Percentiles rank a stretch among this genome's conserved stretches.
Evolutionary conservation across 2,329 filamentous ascomycete genomes (phyloP).

Genomic region (Ophiostoma himal-ulmi): DNA sequence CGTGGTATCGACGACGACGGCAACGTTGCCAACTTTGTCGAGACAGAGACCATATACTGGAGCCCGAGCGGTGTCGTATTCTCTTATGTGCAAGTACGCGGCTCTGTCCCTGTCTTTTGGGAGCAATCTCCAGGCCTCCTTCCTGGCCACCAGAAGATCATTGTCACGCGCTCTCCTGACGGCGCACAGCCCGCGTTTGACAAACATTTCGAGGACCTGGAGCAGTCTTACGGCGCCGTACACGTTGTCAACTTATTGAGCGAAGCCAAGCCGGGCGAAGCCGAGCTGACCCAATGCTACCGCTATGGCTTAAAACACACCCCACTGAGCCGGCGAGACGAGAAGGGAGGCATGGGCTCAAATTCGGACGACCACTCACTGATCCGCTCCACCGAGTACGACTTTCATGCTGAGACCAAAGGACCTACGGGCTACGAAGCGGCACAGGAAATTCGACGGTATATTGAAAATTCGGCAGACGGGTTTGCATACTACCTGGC

Average conservation of each 20-base stretch:
- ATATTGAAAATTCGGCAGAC: slow-evolving; percentile 73
- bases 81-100: slow-evolving; percentile 87
- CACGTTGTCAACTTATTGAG: slow-evolving; percentile 95
- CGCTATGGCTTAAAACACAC: slow-evolving; percentile 69
- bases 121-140: slow-evolving; percentile 84
- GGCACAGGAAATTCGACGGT: slow-evolving; percentile 73
- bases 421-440: slow-evolving; percentile 83
- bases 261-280: slow-evolving; percentile 77
- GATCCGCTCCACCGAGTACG: slow-evolving; percentile 78
- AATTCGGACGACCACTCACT: slow-evolving; percentile 62
- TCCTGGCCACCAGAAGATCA: slow-evolving; percentile 91
- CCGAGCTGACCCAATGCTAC: slow-evolving; percentile 75
- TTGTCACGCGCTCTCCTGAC: slow-evolving; percentile 78
- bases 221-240: slow-evolving; percentile 79
- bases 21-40: slow-evolving; percentile 97
- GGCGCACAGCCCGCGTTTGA: slow-evolving; percentile 93
- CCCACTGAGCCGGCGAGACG: slow-evolving; percentile 47
- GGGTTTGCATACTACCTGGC: slow-evolving; percentile 90
- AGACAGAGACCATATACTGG: slow-evolving; percentile 91
- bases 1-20: slow-evolving; percentile 96
- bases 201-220: slow-evolving; percentile 86
- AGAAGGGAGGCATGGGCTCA: slow-evolving; percentile 36
- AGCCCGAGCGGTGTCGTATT: slow-evolving; percentile 72
- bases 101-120: slow-evolving; percentile 95
- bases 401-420: slow-evolving; percentile 92